Base-by-base conservation (phyloP, 1,139 yeast species). In the Sugiyamaella castrensis region DNA sequence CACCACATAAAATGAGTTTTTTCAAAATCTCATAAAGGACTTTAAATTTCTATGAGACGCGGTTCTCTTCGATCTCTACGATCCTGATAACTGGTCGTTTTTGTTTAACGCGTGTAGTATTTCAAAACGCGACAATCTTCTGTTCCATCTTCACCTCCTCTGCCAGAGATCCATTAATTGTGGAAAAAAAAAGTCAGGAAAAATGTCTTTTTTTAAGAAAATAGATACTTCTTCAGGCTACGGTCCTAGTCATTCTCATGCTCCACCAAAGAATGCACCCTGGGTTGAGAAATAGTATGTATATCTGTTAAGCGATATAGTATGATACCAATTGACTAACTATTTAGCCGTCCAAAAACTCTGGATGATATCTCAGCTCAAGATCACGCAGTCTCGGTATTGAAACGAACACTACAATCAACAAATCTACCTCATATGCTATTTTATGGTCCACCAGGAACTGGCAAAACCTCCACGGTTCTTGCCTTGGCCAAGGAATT, bases 381-480 rank as follows among this genome's bases (percentile, higher is more conserved):
- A 64, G 94, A 85, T 47, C 92, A 88, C 60, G 89, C 98, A 0
- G 87, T 91, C 8, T 79, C 78, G 27, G 95, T 92, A n/a, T 72
- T 92, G 56, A 84, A 85, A 65, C 81, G 83, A 61, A 85, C 96
- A 0, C 67, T 94, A 29, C 76, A 80, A 48, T 80, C 94, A 2
- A 85, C 92, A 40, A 91, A 92, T 64, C 62, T 89, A 49, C 98
- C 98, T 2, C 98, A 92, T 66, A 87, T 91, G 96, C 71, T 92
- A 43, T 91, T 91, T 69, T 91, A 91, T 65, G 98, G 98, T 0
- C 97, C 98, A 6, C 97, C 98, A 45, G 98, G 98, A 30, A 91
- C 98, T 0, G 98, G 98, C 53, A 91, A 91, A 63, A 91, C 98
- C 0, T 88, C 97, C 0, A 91, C 98, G 0, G 84, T 91, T 43